A percentile compares a stretch with the other conserved stretches of the same genome.
phyloP scores from a whole-genome alignment of 306 rosid genomes.

The Ziziphus jujuba region DNA sequence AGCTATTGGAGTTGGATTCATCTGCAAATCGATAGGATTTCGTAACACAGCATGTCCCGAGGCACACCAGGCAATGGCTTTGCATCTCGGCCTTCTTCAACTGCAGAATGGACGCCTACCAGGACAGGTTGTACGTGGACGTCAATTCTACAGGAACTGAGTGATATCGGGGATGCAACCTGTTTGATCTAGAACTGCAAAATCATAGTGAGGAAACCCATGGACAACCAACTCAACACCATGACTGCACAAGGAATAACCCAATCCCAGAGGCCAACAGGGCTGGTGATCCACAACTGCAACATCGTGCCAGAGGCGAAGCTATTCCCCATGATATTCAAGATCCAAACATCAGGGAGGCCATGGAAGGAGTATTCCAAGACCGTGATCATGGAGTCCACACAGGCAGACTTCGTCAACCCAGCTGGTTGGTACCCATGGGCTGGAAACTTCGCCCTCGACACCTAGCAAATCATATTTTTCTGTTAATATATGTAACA shows the following conservation, averaged over 20 bases:
- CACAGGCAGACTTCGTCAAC: slow-evolving; percentile 43
- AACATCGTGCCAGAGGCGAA: slow-evolving; percentile 44
- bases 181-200: slow-evolving; percentile 53
- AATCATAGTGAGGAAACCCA: slow-evolving; percentile 51
- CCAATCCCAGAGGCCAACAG: slow-evolving; percentile 5
- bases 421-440: slow-evolving; percentile 43
- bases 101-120: slow-evolving; percentile 59
- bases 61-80: slow-evolving; percentile 80
- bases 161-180: slow-evolving; percentile 60
- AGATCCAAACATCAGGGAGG: slow-evolving; percentile 43
- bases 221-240: slow-evolving; percentile 37
- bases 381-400: slow-evolving; percentile 56
- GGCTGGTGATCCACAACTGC: slow-evolving; percentile 59
- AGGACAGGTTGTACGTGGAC: slow-evolving; percentile 63
- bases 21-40: slow-evolving; percentile 52
- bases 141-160: slow-evolving; percentile 78
- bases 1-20: slow-evolving; percentile 38
- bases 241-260: slow-evolving; percentile 54
- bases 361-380: slow-evolving; percentile 61
- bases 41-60: slow-evolving; percentile 62
- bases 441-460: slow-evolving; percentile 28
- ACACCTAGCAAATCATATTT: too few species aligned
- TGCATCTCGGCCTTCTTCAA: slow-evolving; percentile 52
- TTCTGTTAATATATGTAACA: too few species aligned
- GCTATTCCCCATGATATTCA: slow-evolving; percentile 32